Base-by-base conservation (phyloP, 257 asterid species). In the Lithospermum erythrorhizon region DNA sequence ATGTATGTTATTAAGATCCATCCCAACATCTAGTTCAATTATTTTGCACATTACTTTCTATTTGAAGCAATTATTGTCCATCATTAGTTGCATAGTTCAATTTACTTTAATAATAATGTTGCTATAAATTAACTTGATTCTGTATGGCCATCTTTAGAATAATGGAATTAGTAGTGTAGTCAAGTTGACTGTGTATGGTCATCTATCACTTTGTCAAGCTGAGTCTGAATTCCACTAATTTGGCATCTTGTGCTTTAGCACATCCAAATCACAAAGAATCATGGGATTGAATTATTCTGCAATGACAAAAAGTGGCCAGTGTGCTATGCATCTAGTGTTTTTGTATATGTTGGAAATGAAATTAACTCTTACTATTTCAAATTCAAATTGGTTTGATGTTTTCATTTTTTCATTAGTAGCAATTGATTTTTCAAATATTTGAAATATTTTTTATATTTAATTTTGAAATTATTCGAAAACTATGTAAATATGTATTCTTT, bases 171-270 rank as follows among this genome's bases (percentile, higher is more conserved):
- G 20, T 49, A 8, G 2, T 11, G 21, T 1, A 55, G 59, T 11
- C 72, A 52, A 72, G 69, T 71, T 71, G 76, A 61, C 68, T 66
- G 47, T 55, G 68, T 54, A 61, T 21, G 6, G 61, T 61, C 72
- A 51, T 64, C 23, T 37, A 57, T 66, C 65, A 57, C 57, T 41
- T 61, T 49, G 20, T 22, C 32, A 57, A 63, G 67, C 69, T 72
- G 61, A 67, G 66, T 67, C 58, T 67, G 60, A 29, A 67, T 57
- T 49, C 73, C 70, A 67, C 72, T 58, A 35, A 35, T 20, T 56
- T 61, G 60, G 76, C 70, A 67, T 72, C 76, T 67, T 37, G 45
- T 66, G 18, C 76, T 72, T 67, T 72, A 55, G n/a, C 54, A 61
- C 68, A 59, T 19, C 62, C 14, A 53, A 53, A 53, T 4, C 21